Percentiles rank a stretch among this genome's conserved stretches.
These are phyloP conservation scores for Rossbeevera mucosa DNA, from an alignment of 768 basidiomycete genomes.

Conservation along the genomic window DNA sequence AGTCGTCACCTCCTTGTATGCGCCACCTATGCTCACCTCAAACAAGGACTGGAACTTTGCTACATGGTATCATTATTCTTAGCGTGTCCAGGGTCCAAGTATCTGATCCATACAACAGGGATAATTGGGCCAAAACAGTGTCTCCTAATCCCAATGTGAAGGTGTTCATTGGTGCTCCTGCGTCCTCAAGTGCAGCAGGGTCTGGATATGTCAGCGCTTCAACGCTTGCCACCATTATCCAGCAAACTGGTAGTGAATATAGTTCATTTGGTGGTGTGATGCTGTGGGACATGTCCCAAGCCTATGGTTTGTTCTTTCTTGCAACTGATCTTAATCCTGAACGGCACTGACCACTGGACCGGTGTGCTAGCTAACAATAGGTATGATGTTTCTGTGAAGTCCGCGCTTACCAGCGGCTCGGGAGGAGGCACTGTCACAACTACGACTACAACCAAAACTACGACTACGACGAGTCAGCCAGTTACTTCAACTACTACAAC, in stretches of 20 bases:
- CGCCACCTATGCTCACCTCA: not conserved
- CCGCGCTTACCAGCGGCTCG: constrained; percentile 46
- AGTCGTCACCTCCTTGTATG: not conserved
- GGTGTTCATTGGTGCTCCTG: constrained; percentile 48
- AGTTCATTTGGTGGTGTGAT: constrained; percentile 46
- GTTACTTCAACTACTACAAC: constrained; percentile 19
- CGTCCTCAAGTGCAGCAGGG: constrained; percentile 39
- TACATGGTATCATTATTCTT: constrained; percentile 31
- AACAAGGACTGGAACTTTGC: constrained; percentile 46
- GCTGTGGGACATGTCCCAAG: constrained; percentile 45
- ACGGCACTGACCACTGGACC: not conserved
- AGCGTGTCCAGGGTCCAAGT: not conserved
- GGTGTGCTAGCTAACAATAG: constrained; percentile 46
- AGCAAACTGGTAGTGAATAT: constrained; percentile 33
- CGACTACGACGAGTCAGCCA: constrained; percentile 23
- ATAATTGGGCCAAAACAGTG: constrained; percentile 43
- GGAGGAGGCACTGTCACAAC: constrained; percentile 9
- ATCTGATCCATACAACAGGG: constrained; percentile 31
- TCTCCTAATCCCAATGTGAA: constrained; percentile 46
- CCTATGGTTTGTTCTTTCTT: constrained; percentile 31
- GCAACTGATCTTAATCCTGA: not conserved
- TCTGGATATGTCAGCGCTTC: constrained; percentile 39
- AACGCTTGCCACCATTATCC: constrained; percentile 33
- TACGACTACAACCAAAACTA: not conserved
- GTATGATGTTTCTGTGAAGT: constrained; percentile 59